A percentile compares a stretch with the other conserved stretches of the same genome.
These are phyloP conservation scores for Asterophora lycoperdoides DNA, from an alignment of 768 basidiomycete species.

Conservation along the genomic window DNA sequence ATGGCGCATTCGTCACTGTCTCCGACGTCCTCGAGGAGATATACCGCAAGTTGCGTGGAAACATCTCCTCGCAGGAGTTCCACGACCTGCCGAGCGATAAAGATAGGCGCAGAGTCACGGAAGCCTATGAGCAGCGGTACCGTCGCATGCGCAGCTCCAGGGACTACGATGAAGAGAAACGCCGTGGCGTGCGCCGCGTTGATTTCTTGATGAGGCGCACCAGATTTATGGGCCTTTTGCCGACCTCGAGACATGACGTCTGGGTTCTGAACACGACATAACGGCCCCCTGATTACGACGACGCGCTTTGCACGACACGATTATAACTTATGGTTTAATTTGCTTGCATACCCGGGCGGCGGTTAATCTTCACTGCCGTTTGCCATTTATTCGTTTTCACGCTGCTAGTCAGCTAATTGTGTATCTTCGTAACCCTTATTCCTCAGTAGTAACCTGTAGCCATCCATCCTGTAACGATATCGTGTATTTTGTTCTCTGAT, in stretches of 20 bases:
- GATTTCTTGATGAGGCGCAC: slow-evolving; percentile 51
- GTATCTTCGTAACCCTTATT: too few species aligned
- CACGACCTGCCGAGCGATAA: slow-evolving; percentile 30
- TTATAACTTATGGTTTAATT: too few species aligned
- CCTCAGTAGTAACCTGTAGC: too few species aligned
- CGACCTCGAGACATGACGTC: slow-evolving; percentile 27
- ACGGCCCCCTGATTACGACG: background rate
- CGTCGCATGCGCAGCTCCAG: slow-evolving; percentile 29
- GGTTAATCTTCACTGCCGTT: too few species aligned
- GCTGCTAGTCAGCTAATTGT: too few species aligned
- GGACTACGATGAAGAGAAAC: slow-evolving; percentile 42
- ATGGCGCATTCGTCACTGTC: slow-evolving; percentile 23
- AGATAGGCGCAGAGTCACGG: slow-evolving; percentile 34
- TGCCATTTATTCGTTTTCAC: too few species aligned
- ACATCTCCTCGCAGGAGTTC: slow-evolving; percentile 42
- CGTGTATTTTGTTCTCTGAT: too few species aligned
- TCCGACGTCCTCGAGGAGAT: slow-evolving; percentile 32
- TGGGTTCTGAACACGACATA: slow-evolving; percentile 26
- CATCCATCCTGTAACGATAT: too few species aligned
- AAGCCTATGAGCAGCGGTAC: slow-evolving; percentile 47
- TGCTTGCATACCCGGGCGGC: too few species aligned
- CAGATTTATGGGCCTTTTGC: slow-evolving; percentile 42
- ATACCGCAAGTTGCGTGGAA: slow-evolving; percentile 37
- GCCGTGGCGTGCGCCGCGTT: slow-evolving; percentile 50
- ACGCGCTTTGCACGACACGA: too few species aligned